A percentile compares a stretch with the other conserved stretches of the same genome.
phyloP scores from a whole-genome alignment of 139 green algal genomes.

The Asterochloris sp. region DNA sequence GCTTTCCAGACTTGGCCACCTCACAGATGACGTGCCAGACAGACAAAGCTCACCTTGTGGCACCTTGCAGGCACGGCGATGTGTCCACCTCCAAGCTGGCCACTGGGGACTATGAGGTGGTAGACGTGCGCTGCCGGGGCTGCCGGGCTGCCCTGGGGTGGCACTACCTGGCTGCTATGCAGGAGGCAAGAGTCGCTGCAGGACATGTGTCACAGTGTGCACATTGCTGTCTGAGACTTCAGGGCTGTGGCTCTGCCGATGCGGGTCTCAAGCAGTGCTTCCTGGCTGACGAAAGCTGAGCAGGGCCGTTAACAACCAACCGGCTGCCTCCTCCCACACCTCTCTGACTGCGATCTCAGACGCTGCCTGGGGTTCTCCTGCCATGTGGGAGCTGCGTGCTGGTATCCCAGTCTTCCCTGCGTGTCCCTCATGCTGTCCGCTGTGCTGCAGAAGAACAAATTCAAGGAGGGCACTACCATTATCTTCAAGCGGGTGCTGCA shows the following conservation, averaged over 20 bases:
- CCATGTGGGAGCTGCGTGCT: not conserved
- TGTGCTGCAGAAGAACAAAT: constrained; percentile 12
- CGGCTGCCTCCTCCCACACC: too few species aligned
- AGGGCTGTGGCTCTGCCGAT: too few species aligned
- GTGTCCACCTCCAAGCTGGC: not conserved
- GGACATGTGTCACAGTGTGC: too few species aligned
- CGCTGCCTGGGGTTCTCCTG: not conserved
- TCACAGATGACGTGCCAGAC: too few species aligned
- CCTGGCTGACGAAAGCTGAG: too few species aligned
- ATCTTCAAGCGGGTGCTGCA: not conserved
- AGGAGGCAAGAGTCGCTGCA: not conserved
- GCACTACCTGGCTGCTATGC: constrained; percentile 1
- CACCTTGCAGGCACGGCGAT: not conserved
- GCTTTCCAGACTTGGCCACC: too few species aligned
- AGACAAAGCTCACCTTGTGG: too few species aligned
- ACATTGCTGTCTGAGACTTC: too few species aligned
- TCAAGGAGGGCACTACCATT: constrained; percentile 12
- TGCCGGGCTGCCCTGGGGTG: not conserved
- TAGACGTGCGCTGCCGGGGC: not conserved
- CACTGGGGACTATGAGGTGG: constrained; percentile 14
- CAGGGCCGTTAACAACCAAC: too few species aligned
- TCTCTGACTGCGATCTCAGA: too few species aligned
- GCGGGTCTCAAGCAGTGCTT: too few species aligned
- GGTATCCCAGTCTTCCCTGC: not conserved
- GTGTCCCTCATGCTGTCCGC: not conserved